phyloP scores from a whole-genome alignment of 2,329 filamentous ascomycete species.

The Fulvia fulva region DNA sequence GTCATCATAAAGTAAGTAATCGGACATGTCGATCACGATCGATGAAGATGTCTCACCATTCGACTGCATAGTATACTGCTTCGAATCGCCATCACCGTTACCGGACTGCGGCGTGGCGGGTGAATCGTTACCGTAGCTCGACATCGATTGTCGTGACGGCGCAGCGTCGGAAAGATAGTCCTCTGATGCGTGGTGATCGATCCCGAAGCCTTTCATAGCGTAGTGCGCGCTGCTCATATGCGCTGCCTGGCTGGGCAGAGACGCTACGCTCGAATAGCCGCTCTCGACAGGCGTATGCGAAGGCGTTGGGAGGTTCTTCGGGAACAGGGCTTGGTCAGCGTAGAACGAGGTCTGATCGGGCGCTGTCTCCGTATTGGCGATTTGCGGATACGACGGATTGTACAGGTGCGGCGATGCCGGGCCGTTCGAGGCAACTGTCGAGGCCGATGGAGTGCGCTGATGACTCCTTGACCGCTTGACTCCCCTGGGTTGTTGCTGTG shows the following conservation, averaged over 20 bases:
- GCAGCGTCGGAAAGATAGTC: slow-evolving; percentile 51
- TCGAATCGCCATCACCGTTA: slow-evolving; percentile 53
- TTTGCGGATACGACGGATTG: slow-evolving; percentile 36
- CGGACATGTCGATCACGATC: slow-evolving; percentile 32
- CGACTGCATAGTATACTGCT: slow-evolving; percentile 46
- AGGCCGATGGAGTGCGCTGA: slow-evolving; percentile 35
- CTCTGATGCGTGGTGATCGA: slow-evolving; percentile 50
- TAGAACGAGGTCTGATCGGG: slow-evolving; percentile 38
- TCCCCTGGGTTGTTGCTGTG: slow-evolving; percentile 14
- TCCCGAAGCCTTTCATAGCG: slow-evolving; percentile 56
- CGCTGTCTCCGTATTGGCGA: slow-evolving; percentile 44
- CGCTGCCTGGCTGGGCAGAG: slow-evolving; percentile 29
- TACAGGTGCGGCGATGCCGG: slow-evolving; percentile 43
- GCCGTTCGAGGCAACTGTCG: slow-evolving; percentile 42
- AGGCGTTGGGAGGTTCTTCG: slow-evolving; percentile 55
- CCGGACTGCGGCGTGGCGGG: slow-evolving; percentile 55
- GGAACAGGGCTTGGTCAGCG: slow-evolving; percentile 40
- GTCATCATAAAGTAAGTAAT: slow-evolving; percentile 63
- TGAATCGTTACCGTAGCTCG: slow-evolving; percentile 58
- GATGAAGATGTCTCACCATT: slow-evolving; percentile 42
- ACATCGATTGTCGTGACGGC: slow-evolving; percentile 56
- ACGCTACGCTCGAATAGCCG: slow-evolving; percentile 39
- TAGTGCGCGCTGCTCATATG: slow-evolving; percentile 49
- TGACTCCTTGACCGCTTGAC: slow-evolving; percentile 27
- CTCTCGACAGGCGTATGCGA: slow-evolving; percentile 52